Base-by-base conservation (phyloP, 139 green algal genomes). In the Deuterostichococcus epilithicus region DNA sequence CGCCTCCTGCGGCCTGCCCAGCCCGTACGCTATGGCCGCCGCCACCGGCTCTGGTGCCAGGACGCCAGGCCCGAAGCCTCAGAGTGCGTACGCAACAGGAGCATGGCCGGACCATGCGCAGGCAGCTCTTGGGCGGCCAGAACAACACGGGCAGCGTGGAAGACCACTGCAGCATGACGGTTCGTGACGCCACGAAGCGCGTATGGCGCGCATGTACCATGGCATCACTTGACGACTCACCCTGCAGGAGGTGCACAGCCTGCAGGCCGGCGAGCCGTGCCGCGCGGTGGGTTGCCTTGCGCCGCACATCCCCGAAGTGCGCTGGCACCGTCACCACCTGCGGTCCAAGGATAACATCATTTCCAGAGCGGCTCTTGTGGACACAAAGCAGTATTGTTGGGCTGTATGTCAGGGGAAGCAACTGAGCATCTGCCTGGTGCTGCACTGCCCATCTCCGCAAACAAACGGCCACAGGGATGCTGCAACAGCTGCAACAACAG, bases 241-340 rank as follows among this genome's bases (percentile, higher is more conserved):
- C 67, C 38, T 84, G 84, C 74, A 90, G 74, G 74, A 91, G 70
- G 37, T 81, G 78, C 28, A 93, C 84, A 5, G 74, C 68, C 25
- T 74, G 28, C 4, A 95, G 74, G 59, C 91, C 91, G 38, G 87
- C 90, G 69, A 82, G 39, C 30, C 85, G 1, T 32, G 88, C 89
- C 28, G 90, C 92, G 5, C 77, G 59, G 35, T 84, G 30, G 1
- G 90, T 94, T 18, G 91, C 92, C 6, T 68, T 37, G 13, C 85
- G 80, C 83, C 94, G 90, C 28, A 18, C 30, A 26, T 76, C 52
- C 33, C 76, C 63, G 72, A 93, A 96, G 79, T 93, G 82, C 0
- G 92, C 92, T 0, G 92, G 92, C 18, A 95, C 86, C 18, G 91
- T 90, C 67, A 96, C 86, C 2, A 92, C 90, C 77, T 88, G 70